Evolutionary conservation across 2,329 filamentous ascomycete genomes (phyloP).

Genomic region (Talaromyces sp.): DNA sequence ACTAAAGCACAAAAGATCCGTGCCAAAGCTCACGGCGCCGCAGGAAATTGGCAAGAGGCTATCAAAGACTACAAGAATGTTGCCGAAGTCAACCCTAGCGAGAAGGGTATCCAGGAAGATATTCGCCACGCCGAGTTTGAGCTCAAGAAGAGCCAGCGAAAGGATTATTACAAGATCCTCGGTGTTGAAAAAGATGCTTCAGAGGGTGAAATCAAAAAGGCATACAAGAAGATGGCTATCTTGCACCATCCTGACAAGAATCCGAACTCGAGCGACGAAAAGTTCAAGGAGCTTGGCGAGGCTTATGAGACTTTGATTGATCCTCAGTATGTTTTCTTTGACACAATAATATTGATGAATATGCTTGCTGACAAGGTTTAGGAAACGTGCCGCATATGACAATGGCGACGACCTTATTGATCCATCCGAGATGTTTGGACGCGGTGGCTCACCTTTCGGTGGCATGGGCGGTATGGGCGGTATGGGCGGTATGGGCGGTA

Average conservation of each 20-base stretch:
- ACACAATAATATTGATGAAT: background rate
- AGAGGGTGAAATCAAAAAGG: conserved; percentile 88
- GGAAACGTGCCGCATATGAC: conserved; percentile 87
- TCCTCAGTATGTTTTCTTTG: conserved; percentile 66
- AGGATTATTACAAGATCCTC: conserved; percentile 99
- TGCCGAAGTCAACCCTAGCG: conserved; percentile 76
- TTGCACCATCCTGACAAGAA: conserved; percentile 98
- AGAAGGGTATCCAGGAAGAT: conserved; percentile 77
- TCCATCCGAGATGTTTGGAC: conserved; percentile 78
- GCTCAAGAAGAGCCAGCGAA: conserved; percentile 94
- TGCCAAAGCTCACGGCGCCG: conserved; percentile 81
- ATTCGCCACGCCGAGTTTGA: conserved; percentile 88
- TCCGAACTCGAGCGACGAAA: conserved; percentile 75
- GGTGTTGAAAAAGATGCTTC: conserved; percentile 80
- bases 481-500: conserved; percentile 49
- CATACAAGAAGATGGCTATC: conserved; percentile 92
- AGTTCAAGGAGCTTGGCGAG: conserved; percentile 97
- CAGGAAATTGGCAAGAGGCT: conserved; percentile 88
- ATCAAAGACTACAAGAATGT: conserved; percentile 86
- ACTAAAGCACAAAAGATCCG: conserved; percentile 90
- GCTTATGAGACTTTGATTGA: conserved; percentile 96
- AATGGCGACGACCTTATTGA: conserved; percentile 89
- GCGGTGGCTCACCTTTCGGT: conserved; percentile 54
- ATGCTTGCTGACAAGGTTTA: conserved; percentile 35
- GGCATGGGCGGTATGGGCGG: conserved; percentile 56